A percentile compares a stretch with the other conserved stretches of the same genome.
Evolutionary conservation across 805 yeast genomes (phyloP).

Genomic region (Scheffersomyces ergatensis): DNA sequence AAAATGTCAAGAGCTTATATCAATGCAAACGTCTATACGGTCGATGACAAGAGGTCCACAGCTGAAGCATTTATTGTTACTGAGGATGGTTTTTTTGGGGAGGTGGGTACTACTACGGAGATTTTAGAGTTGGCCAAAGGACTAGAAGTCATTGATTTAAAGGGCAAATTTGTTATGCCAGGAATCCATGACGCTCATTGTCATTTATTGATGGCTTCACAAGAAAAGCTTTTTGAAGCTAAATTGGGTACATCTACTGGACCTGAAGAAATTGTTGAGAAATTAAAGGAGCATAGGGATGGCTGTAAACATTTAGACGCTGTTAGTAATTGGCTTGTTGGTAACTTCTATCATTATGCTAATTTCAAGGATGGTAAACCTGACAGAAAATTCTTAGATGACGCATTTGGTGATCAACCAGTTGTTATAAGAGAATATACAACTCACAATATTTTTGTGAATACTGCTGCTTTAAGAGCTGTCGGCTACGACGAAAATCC

Average conservation of each 20-base stretch:
- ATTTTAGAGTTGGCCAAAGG: constrained; percentile 8
- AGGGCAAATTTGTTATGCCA: constrained; percentile 22
- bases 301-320: constrained; percentile 15
- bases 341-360: constrained; percentile 21
- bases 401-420: constrained; percentile 24
- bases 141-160: constrained; percentile 15
- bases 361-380: constrained; percentile 19
- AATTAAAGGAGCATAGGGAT: constrained; percentile 15
- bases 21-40: constrained; percentile 18
- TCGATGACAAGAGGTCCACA: constrained; percentile 9
- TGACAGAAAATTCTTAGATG: constrained; percentile 20
- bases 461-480: constrained; percentile 22
- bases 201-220: constrained; percentile 20
- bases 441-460: constrained; percentile 21
- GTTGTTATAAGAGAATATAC: constrained; percentile 22
- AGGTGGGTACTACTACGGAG: constrained; percentile 15
- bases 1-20: constrained; percentile 18
- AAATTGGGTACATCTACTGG: constrained; percentile 13
- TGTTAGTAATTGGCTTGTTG: constrained; percentile 21
- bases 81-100: constrained; percentile 14
- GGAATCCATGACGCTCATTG: constrained; percentile 24
- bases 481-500: constrained; percentile 22
- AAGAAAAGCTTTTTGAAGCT: constrained; percentile 19
- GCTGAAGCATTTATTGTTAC: constrained; percentile 18
- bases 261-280: constrained; percentile 17